These are phyloP conservation scores for Combretum micranthum DNA, from an alignment of 345 rosid species.

Conservation along the genomic window DNA sequence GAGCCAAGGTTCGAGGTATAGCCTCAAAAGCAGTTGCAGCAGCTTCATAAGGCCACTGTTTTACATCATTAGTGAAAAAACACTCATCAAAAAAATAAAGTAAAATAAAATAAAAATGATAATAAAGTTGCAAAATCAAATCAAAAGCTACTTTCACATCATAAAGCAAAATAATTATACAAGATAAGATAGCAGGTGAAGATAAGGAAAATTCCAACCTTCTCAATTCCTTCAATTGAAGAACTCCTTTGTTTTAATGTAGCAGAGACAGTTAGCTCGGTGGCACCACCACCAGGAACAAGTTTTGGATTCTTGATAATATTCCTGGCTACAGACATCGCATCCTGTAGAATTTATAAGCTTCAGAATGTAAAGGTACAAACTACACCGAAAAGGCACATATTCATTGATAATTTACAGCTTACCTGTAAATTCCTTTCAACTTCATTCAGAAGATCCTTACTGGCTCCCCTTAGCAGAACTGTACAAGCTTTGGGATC, in stretches of 20 bases:
- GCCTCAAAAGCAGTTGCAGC: constrained; percentile 96
- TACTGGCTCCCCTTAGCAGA: constrained; percentile 93
- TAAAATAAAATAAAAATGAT: constrained; percentile 3
- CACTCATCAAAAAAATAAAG: not conserved
- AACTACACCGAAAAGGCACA: constrained; percentile 6
- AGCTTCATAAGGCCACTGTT: constrained; percentile 97
- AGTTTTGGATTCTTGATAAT: constrained; percentile 92
- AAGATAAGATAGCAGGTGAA: not conserved
- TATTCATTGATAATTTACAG: not conserved
- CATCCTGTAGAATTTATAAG: constrained; percentile 53
- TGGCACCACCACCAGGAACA: constrained; percentile 94
- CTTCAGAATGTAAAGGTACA: constrained; percentile 4
- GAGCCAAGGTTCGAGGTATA: constrained; percentile 83
- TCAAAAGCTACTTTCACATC: not conserved
- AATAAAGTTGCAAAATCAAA: not conserved
- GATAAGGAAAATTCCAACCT: constrained; percentile 32
- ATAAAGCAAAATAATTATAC: not conserved
- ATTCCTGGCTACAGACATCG: constrained; percentile 94
- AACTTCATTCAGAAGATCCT: constrained; percentile 95
- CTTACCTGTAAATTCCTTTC: constrained; percentile 92
- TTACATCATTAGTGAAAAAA: not conserved
- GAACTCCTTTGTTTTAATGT: constrained; percentile 90
- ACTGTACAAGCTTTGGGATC: constrained; percentile 95
- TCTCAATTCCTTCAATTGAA: constrained; percentile 84
- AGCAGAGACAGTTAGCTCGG: constrained; percentile 89